Evolutionary conservation across 805 yeast species (phyloP).

Genomic region (Suhomyces sp.): DNA sequence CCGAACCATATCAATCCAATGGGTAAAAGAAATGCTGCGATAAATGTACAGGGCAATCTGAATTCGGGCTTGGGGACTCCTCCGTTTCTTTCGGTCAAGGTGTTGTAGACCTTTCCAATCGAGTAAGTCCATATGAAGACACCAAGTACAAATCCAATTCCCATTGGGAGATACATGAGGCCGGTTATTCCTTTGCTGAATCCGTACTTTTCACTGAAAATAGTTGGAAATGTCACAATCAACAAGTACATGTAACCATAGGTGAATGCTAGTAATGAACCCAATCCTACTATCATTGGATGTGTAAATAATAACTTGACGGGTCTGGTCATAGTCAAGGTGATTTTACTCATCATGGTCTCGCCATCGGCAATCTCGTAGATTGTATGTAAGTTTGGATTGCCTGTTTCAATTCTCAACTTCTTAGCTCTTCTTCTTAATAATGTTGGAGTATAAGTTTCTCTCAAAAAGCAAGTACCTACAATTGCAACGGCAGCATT

Average conservation of each 20-base stretch:
- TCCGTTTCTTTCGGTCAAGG: slow-evolving; percentile 37
- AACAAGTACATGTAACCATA: slow-evolving; percentile 66
- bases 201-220: slow-evolving; percentile 47
- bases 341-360: slow-evolving; percentile 37
- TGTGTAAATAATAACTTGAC: slow-evolving; percentile 48
- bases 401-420: slow-evolving; percentile 54
- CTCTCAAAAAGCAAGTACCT: slow-evolving; percentile 51
- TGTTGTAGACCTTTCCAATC: slow-evolving; percentile 40
- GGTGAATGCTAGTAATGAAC: slow-evolving; percentile 60
- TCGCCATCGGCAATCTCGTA: slow-evolving; percentile 58
- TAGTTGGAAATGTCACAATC: slow-evolving; percentile 57
- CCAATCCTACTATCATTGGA: slow-evolving; percentile 64
- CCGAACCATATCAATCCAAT: slow-evolving; percentile 68
- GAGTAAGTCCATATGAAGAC: slow-evolving; percentile 45
- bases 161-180: slow-evolving; percentile 55
- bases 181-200: slow-evolving; percentile 51
- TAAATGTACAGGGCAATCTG: slow-evolving; percentile 50
- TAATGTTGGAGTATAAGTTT: slow-evolving; percentile 58
- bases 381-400: slow-evolving; percentile 53
- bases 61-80: slow-evolving; percentile 63
- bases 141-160: slow-evolving; percentile 54
- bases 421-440: slow-evolving; percentile 44
- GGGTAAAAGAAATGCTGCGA: slow-evolving; percentile 52
- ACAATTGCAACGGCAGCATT: slow-evolving; percentile 46
- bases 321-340: slow-evolving; percentile 53